Conservation (phyloP, 768 basidiomycete genomes). For the Harrya chromipes region DNA sequence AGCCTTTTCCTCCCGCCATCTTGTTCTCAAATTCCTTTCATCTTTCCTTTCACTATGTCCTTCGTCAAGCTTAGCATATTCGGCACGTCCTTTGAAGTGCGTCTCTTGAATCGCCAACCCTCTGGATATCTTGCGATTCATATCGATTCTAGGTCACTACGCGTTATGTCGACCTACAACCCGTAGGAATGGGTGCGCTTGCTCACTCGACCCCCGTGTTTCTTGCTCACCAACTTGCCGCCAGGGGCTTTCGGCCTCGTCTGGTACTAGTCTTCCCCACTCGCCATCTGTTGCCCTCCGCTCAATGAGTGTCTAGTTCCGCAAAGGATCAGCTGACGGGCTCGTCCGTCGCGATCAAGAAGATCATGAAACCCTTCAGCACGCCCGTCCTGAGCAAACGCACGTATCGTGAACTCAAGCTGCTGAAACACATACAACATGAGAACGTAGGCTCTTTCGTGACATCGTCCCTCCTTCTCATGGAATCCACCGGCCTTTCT, state of each 20-base stretch:
- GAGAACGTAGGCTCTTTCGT: constrained; percentile 71
- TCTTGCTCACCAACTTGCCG: constrained; percentile 17
- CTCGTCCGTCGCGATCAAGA: constrained; percentile 96
- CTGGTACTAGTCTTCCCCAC: constrained; percentile 53
- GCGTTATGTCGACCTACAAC: constrained; percentile 98
- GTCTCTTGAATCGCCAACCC: constrained; percentile 13
- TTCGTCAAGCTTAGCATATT: constrained; percentile 99
- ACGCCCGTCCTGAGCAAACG: constrained; percentile 98
- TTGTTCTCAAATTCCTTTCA: constrained; percentile 2
- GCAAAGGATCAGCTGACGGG: constrained; percentile 94
- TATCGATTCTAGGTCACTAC: constrained; percentile 74
- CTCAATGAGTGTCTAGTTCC: constrained; percentile 53
- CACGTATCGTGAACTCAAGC: constrained; percentile 96
- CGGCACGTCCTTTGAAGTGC: constrained; percentile 93
- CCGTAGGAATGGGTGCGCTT: constrained; percentile 94
- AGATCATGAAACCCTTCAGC: constrained; percentile 99
- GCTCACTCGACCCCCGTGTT: constrained; percentile 3
- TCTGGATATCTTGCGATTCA: constrained; percentile 19
- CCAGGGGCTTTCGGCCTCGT: constrained; percentile 94
- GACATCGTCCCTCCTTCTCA: background rate
- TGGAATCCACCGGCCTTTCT: constrained; percentile 3
- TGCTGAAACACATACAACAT: constrained; percentile 97
- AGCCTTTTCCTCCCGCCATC: constrained; percentile 15
- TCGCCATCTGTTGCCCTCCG: background rate
- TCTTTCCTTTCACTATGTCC: constrained; percentile 51